Evolutionary conservation across 352 stramenopile species (phyloP), one percentile per base, ranked within the genome.

Genomic region (Labyrinthula sp.): DNA sequence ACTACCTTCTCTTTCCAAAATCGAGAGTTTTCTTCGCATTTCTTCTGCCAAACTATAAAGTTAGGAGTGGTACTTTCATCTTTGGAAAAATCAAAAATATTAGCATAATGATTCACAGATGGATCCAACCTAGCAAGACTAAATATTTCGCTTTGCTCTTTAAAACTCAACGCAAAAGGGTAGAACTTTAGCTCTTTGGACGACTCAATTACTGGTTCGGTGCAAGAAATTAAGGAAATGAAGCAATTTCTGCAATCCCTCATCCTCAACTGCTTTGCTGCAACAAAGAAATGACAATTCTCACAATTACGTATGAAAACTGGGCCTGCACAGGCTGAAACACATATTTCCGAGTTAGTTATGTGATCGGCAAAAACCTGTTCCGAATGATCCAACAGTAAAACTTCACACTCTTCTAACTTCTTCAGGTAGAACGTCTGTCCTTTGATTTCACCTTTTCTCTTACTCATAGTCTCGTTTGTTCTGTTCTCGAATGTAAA

Each of bases 1-100:
- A n/a, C n/a, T n/a, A n/a, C n/a, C n/a, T n/a, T n/a, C n/a, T n/a
- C n/a, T n/a, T n/a, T n/a, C n/a, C n/a, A n/a, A n/a, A n/a, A n/a
- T n/a, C n/a, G n/a, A n/a, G n/a, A n/a, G n/a, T n/a, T n/a, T n/a
- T n/a, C n/a, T n/a, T n/a, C n/a, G n/a, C n/a, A n/a, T n/a, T n/a
- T n/a, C n/a, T n/a, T n/a, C n/a, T n/a, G n/a, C n/a, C n/a, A n/a
- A n/a, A n/a, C n/a, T n/a, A n/a, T n/a, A n/a, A n/a, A n/a, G n/a
- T 54, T 31, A 7, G 38, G 47, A 20, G 35, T 31, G 8, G 57
- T 66, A 60, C 75, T 80, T 52, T 79, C 65, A 4, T 69, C 72
- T 54, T 88, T 76, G 54, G 86, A 88, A 48, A 89, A 89, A 54
- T 89, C 77, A 52, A 80, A 88, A 10, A 89, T 63, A 22, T 78